These are phyloP conservation scores for Fraxinus quadrangulata DNA, from an alignment of 257 asterid genomes.

Conservation along the genomic window DNA sequence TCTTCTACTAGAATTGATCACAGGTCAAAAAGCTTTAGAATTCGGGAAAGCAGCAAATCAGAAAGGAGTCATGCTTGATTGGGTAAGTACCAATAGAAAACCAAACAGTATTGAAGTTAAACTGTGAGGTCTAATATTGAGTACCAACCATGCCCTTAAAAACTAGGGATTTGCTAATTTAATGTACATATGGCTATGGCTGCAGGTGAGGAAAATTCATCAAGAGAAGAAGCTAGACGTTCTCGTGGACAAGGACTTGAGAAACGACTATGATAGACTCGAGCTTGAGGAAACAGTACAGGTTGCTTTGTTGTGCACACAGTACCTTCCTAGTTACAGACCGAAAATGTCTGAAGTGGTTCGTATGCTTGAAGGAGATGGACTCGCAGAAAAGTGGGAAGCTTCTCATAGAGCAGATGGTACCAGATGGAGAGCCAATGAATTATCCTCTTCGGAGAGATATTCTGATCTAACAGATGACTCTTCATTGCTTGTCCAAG, in stretches of 20 bases:
- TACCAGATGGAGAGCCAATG: slow-evolving; percentile 65
- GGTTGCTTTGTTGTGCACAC: slow-evolving; percentile 87
- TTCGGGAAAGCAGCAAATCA: slow-evolving; percentile 89
- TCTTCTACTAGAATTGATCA: slow-evolving; percentile 79
- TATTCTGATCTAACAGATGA: slow-evolving; percentile 84
- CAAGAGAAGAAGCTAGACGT: slow-evolving; percentile 82
- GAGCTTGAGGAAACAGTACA: slow-evolving; percentile 91
- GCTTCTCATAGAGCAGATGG: slow-evolving; percentile 83
- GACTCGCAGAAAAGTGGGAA: slow-evolving; percentile 96
- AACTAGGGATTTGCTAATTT: too few relatives aligned
- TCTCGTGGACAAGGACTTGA: slow-evolving; percentile 70
- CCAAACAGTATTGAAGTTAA: not conserved
- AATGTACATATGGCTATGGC: not conserved
- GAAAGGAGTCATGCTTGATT: slow-evolving; percentile 95
- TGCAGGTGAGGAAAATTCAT: slow-evolving; percentile 83
- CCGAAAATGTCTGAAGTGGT: slow-evolving; percentile 97
- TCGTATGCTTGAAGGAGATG: slow-evolving; percentile 94
- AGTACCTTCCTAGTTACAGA: slow-evolving; percentile 73
- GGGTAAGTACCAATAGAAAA: slow-evolving; percentile 54
- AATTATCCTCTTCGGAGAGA: slow-evolving; percentile 79
- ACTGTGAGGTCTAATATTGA: too few relatives aligned
- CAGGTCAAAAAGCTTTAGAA: slow-evolving; percentile 91
- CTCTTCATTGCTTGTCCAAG: slow-evolving; percentile 41
- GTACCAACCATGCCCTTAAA: not conserved
- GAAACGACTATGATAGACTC: slow-evolving; percentile 56